Evolutionary conservation across 495 filamentous ascomycete species (phyloP), one percentile per base, ranked within the genome.

Genomic region (Hypoxylon fuscum): DNA sequence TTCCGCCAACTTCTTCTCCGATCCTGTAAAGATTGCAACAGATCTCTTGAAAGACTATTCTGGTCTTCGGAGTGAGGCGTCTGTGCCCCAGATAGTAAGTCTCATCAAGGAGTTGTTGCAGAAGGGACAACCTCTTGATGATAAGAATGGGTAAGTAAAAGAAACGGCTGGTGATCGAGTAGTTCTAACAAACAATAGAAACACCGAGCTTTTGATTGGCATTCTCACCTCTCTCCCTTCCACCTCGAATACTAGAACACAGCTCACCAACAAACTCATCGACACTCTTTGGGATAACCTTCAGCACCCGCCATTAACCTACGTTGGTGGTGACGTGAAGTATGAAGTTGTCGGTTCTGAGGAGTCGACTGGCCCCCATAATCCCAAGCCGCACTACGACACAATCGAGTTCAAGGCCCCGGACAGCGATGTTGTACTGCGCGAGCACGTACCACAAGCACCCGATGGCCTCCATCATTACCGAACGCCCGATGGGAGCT

Each of bases 401-500:
- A 51, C 68, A 35, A 68, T 70, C 45, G 55, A 66, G 55, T 72
- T 68, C 62, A 55, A 61, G 49, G 72, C 73, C 4, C 77, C 72
- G 1, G 60, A 54, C 38, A 64, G 54, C 31, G 54, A 85, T 75
- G 43, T 84, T 15, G 62, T 50, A 11, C 58, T 75, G 0, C 67
- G 69, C 10, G 73, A 72, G 55, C 50, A 67, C 18, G 53, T 74
- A 4, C 72, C 72, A 1, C 50, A 79, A 59, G 27, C 59, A 2
- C 73, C 69, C 21, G 67, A 71, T 37, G 68, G 71, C 25, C 77
- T 87, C 25, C 82, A 78, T 65, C 70, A 77, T 18, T 92, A 89
- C 62, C 86, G 90, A 25, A 81, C 81, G 35, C 83, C 90, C 1
- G 88, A 92, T 79, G 88, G 90, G 12, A 87, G 85, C 3, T 78